phyloP scores from a whole-genome alignment of 257 asterid species.

The Nicotiana undulata region DNA sequence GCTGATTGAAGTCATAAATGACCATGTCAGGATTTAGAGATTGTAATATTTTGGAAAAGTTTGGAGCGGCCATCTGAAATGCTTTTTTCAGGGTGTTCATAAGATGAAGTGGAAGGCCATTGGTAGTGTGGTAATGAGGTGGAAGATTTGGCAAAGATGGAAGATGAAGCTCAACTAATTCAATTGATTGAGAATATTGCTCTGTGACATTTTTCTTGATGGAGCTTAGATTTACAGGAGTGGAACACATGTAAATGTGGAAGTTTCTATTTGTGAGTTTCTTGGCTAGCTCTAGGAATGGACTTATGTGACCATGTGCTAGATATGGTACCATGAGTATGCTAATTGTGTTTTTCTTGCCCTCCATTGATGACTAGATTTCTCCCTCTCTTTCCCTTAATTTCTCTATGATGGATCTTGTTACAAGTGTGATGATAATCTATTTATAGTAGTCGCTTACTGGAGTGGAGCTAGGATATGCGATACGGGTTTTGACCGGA shows the following conservation, averaged over 20 bases:
- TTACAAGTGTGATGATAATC: not conserved
- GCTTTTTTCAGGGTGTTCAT: slow-evolving; percentile 31
- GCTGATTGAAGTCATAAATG: slow-evolving; percentile 37
- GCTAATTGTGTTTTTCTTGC: not conserved
- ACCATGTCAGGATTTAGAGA: slow-evolving; percentile 24
- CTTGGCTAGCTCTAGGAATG: slow-evolving; percentile 29
- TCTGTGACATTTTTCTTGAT: slow-evolving; percentile 18
- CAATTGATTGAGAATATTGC: slow-evolving; percentile 11
- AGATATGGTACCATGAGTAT: slow-evolving; percentile 8
- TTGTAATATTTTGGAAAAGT: slow-evolving; percentile 16
- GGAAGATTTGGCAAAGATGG: slow-evolving; percentile 27
- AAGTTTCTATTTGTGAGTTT: slow-evolving; percentile 23
- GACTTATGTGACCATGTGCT: slow-evolving; percentile 11
- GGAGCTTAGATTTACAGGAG: slow-evolving; percentile 32
- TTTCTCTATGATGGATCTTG: not conserved
- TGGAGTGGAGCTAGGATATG: too few species aligned
- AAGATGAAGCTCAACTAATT: slow-evolving; percentile 30
- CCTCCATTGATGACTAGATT: not conserved
- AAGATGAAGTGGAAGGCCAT: slow-evolving; percentile 42
- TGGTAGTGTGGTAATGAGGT: slow-evolving; percentile 39
- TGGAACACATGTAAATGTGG: slow-evolving; percentile 34
- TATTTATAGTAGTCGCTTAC: not conserved
- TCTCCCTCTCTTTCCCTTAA: not conserved
- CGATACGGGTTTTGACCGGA: too few species aligned
- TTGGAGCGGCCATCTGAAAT: slow-evolving; percentile 21